These are phyloP conservation scores for Pseudonitzschia multiseries DNA, from an alignment of 108 stramenopile genomes.

Conservation along the genomic window DNA sequence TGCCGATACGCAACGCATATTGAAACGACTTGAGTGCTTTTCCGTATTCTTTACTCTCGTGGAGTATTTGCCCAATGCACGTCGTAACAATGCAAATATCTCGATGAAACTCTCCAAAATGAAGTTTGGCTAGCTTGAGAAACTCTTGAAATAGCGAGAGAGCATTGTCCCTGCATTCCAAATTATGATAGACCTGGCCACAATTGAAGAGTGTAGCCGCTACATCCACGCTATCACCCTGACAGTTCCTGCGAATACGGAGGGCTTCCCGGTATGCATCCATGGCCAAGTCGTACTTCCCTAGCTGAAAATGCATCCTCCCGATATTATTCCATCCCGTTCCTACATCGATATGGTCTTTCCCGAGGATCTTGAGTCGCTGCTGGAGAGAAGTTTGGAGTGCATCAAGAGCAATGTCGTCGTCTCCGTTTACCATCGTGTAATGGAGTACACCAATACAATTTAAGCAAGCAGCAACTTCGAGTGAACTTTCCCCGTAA, in stretches of 20 bases:
- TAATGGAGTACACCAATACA: slow-evolving; percentile 57
- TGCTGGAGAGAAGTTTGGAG: slow-evolving; percentile 31
- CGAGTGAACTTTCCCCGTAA: slow-evolving; percentile 35
- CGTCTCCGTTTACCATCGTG: slow-evolving; percentile 30
- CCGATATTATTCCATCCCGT: slow-evolving; percentile 62
- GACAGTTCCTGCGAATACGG: slow-evolving; percentile 39
- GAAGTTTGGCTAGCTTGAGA: slow-evolving; percentile 23
- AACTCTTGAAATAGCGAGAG: slow-evolving; percentile 50
- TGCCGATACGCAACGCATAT: slow-evolving; percentile 41
- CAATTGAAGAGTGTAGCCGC: slow-evolving; percentile 61
- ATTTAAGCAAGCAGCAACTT: slow-evolving; percentile 54
- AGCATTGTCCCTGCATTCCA: slow-evolving; percentile 41
- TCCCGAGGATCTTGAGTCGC: slow-evolving; percentile 31
- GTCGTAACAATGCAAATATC: slow-evolving; percentile 53
- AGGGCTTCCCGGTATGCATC: slow-evolving; percentile 48
- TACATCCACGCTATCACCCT: slow-evolving; percentile 47
- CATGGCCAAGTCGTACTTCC: slow-evolving; percentile 39
- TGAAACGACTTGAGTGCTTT: slow-evolving; percentile 40
- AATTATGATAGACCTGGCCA: slow-evolving; percentile 58
- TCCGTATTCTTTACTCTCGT: slow-evolving; percentile 45
- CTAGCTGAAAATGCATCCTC: slow-evolving; percentile 43
- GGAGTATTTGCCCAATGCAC: slow-evolving; percentile 59
- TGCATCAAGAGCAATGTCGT: slow-evolving; percentile 25
- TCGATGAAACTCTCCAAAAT: slow-evolving; percentile 50
- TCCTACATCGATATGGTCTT: slow-evolving; percentile 47